Base-by-base conservation (phyloP, 768 basidiomycete species). In the Phanerochaete carnosa region DNA sequence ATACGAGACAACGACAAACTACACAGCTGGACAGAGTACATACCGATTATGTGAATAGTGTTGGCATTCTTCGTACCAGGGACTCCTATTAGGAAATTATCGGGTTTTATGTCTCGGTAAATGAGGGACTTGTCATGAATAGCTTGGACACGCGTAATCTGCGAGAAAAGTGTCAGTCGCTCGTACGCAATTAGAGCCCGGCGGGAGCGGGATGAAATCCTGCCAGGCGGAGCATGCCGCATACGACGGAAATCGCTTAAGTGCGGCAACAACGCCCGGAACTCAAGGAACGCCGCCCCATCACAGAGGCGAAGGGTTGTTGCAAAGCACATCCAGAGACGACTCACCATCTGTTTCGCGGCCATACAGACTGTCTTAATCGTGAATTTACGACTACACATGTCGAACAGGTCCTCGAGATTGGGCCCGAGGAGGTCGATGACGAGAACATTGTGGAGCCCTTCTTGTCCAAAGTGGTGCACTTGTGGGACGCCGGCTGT, bases 361-460 rank as follows among this genome's bases (percentile, higher is more conserved):
- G 93, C 91, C 96, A 99, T 94, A 72, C 94, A 97, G 28, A 98
- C 96, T 0, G 96, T 98, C 84, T 99, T 99, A 74, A 96, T 88
- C 55, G 86, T 86, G 77, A 98, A 99, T 77, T 98, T 98, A 65
- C 96, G 89, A n/a, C 89, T 87, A 72, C 95, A 98, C 94, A 97
- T 95, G 76, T 98, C 96, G 71, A 99, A 98, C 33, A 99, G 82
- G 72, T 99, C 96, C 76, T 99, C 96, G 46, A 99, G 78, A 68
- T 95, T 96, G 23, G 96, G 96, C n/a, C 96, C 97, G 15, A 99
- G 82, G 30, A 99, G 81, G 77, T 99, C 96, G 62, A 95, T 92
- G 72, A 92, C 91, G 52, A 93, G 84, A 59, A 92, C 93, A 74
- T 99, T 99, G 78, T 99, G 97, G 45, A 98, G 82, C 15, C 96